Evolutionary conservation across 306 rosid species (phyloP), one percentile per base, ranked within the genome.

Genomic region (Trichosanthes cucumerina): DNA sequence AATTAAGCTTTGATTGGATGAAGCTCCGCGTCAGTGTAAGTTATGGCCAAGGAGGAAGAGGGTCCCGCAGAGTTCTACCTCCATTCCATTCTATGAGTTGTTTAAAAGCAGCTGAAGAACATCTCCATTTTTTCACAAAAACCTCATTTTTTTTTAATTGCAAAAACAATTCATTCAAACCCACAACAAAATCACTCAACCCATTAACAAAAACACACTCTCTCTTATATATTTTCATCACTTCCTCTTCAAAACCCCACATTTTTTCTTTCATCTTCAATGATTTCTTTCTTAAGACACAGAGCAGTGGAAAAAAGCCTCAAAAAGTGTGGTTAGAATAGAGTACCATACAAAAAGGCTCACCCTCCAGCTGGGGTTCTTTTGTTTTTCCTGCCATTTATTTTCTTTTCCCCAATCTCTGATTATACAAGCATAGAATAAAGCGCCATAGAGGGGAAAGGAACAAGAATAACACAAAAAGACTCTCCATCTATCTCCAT

Each of bases 71-170:
- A 19, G 39, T 39, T 54, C 82, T 7, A 47, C 26, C 43, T 78
- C 56, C 57, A 54, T 62, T 70, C 34, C n/a, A n/a, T n/a, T 65
- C 19, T n/a, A n/a, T n/a, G 39, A 79, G 33, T 68, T 80, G 91
- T 80, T 86, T 85, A 95, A 85, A 89, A 84, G 87, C 96, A 80
- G 88, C 90, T 75, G 62, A 91, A 86, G 85, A 85, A 86, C 92
- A 81, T 77, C 78, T 80, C 26, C 85, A 75, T 78, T 86, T 82
- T 19, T 34, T 34, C 81, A 23, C 57, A 44, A 69, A 39, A 70
- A 38, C 46, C 11, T 70, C 36, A 5, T 43, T 44, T 56, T 28
- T 60, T 58, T 53, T 56, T 23, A 56, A 56, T 56, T 56, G 24
- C 62, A 56, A n/a, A 56, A 56, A 3, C n/a, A 74, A 33, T 9